phyloP scores from a whole-genome alignment of 2,329 filamentous ascomycete genomes.

The Simplicillium sp. region DNA sequence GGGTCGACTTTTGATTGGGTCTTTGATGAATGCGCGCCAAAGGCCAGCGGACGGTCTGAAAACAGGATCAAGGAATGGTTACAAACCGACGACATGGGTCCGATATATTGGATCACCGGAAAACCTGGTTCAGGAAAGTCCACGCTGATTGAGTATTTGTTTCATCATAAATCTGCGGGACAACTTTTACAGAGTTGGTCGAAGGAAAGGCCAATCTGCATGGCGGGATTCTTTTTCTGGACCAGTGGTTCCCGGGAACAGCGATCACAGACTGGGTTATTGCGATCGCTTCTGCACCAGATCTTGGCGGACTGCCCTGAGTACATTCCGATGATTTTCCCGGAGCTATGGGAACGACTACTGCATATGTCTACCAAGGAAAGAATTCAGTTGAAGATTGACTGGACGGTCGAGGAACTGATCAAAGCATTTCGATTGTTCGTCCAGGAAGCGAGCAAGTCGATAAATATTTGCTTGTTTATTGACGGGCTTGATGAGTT shows the following conservation, averaged over 20 bases:
- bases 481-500: constrained; percentile 25
- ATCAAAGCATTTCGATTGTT: constrained; percentile 14
- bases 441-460: constrained; percentile 10
- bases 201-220: constrained; percentile 13
- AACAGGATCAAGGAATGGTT: constrained; percentile 18
- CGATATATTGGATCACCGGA: constrained; percentile 27
- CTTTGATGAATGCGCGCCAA: constrained; percentile 12
- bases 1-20: constrained; percentile 26
- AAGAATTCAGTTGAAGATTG: constrained; percentile 16
- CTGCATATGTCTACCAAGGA: constrained; percentile 19
- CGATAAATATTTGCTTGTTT: constrained; percentile 16
- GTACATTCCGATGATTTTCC: constrained; percentile 16
- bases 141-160: constrained; percentile 30
- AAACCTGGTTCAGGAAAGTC: constrained; percentile 38
- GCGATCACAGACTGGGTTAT: constrained; percentile 23
- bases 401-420: constrained; percentile 21
- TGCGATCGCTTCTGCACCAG: constrained; percentile 26
- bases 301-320: constrained; percentile 16
- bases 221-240: constrained; percentile 36
- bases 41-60: constrained; percentile 2
- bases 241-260: constrained; percentile 27
- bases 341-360: constrained; percentile 17
- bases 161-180: constrained; percentile 11
- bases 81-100: constrained; percentile 8
- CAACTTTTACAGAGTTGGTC: constrained; percentile 17